Percentiles rank a stretch among this genome's conserved stretches.
These are phyloP conservation scores for Alternaria rosae DNA, from an alignment of 2,329 filamentous ascomycete genomes.

Conservation along the genomic window DNA sequence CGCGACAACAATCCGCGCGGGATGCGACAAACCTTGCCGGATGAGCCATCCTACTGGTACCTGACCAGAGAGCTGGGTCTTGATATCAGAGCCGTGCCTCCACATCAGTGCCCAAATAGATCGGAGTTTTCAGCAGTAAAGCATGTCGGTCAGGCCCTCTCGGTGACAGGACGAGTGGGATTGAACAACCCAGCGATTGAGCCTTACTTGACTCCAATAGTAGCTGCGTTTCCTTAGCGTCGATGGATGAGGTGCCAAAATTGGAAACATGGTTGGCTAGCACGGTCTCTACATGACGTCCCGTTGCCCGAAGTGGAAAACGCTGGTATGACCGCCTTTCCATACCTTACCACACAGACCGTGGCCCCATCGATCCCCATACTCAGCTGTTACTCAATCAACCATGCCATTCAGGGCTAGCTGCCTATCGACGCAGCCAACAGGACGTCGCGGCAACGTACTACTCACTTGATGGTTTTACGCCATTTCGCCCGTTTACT, in stretches of 20 bases:
- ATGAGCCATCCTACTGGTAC: background rate
- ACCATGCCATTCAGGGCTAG: background rate
- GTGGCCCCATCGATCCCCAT: background rate
- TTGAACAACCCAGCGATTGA: background rate
- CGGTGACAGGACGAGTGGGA: background rate
- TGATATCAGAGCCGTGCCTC: background rate
- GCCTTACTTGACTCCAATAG: background rate
- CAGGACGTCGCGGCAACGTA: background rate
- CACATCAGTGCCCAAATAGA: background rate
- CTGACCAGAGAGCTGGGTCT: background rate
- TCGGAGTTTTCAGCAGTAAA: background rate
- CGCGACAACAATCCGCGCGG: background rate
- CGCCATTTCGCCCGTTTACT: background rate
- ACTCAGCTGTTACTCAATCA: background rate
- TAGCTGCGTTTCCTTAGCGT: background rate
- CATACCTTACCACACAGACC: background rate
- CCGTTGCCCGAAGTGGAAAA: background rate
- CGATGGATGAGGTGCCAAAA: background rate
- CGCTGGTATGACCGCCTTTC: background rate
- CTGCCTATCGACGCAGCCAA: background rate
- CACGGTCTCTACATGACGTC: background rate
- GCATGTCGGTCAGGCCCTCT: background rate
- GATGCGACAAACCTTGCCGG: background rate
- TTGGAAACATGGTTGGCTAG: background rate
- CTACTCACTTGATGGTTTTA: background rate